Base-by-base conservation (phyloP, 139 green algal genomes). In the Gonium pectorale region DNA sequence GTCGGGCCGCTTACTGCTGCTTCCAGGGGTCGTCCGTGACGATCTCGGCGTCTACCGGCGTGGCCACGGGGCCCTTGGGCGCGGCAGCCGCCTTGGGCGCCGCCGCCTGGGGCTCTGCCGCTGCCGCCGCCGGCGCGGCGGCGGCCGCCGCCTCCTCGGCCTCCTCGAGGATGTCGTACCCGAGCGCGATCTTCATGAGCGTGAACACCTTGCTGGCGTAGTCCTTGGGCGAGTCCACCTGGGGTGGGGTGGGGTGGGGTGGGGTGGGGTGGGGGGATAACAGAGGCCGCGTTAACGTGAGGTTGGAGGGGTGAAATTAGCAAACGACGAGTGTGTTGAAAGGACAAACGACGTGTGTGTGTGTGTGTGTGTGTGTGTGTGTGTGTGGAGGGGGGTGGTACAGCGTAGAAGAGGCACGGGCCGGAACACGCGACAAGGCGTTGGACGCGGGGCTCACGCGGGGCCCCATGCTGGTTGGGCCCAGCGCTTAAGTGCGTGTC, bases 171-270 rank as follows among this genome's bases (percentile, higher is more conserved):
- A 79, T 81, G 70, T 92, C 89, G 26, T 80, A 82, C 11, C 86
- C 89, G 29, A 92, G 81, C 8, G 86, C 89, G 38, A 92, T 89
- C 40, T 87, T 83, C 85, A 92, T 92, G 27, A 92, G 68, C n/a
- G 85, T 92, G 82, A 90, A 92, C 56, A 92, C 91, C 87, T 94
- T 89, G 43, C 70, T 63, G 2, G 93, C 95, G 91, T 97, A 97
- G 44, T 96, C 94, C 74, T 90, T 90, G 44, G 94, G 94, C 5
- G 77, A 89, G 35, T 98, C 95, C 6, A 98, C 90, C n/a, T n/a
- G n/a, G n/a, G 15, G 64, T 70, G 72, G 92, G 94, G 49, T 89
- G 89, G 44, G 59, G 70, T 46, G 81, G n/a, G 51, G 54, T 54
- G 33, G 29, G 38, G 26, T 40, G 13, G 52, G n/a, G 17, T 4